phyloP scores from a whole-genome alignment of 352 stramenopile species.

The Phytophthora kernoviae region DNA sequence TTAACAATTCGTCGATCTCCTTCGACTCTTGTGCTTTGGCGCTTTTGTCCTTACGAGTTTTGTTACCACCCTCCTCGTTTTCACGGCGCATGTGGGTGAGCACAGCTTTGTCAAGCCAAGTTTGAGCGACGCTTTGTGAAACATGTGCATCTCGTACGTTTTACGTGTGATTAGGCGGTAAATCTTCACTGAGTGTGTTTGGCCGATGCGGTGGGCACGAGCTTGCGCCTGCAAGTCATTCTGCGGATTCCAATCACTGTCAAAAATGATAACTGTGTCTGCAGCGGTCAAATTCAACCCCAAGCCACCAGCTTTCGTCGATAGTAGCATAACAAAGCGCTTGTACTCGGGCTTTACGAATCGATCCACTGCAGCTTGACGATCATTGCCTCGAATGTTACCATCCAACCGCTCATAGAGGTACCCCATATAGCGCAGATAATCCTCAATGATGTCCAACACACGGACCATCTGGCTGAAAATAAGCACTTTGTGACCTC shows the following conservation, averaged over 20 bases:
- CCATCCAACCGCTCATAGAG: constrained; percentile 98
- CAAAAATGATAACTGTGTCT: constrained; percentile 98
- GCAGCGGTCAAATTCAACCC: constrained; percentile 93
- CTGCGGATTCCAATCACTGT: constrained; percentile 98
- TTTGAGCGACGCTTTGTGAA: constrained; percentile 92
- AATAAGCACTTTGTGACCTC: constrained; percentile 98
- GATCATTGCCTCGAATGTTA: constrained; percentile 93
- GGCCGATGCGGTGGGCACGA: constrained; percentile 90
- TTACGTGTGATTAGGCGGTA: constrained; percentile 90
- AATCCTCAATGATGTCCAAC: constrained; percentile 99
- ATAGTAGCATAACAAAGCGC: constrained; percentile 98
- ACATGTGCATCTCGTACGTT: constrained; percentile 97
- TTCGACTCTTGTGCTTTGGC: constrained; percentile 87
- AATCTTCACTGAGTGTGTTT: constrained; percentile 91
- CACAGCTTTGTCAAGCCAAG: constrained; percentile 93
- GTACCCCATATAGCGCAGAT: constrained; percentile 92
- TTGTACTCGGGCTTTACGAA: constrained; percentile 92
- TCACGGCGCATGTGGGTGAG: constrained; percentile 91
- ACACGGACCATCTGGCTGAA: constrained; percentile 99
- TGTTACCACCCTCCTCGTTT: constrained; percentile 83
- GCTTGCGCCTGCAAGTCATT: constrained; percentile 96
- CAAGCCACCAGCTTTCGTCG: constrained; percentile 96
- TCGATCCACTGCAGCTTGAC: constrained; percentile 84
- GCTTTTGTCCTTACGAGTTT: constrained; percentile 67
- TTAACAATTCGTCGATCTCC: constrained; percentile 92